These are phyloP conservation scores for Colletotrichum tropicicola DNA, from an alignment of 2,329 filamentous ascomycete genomes.

Conservation along the genomic window DNA sequence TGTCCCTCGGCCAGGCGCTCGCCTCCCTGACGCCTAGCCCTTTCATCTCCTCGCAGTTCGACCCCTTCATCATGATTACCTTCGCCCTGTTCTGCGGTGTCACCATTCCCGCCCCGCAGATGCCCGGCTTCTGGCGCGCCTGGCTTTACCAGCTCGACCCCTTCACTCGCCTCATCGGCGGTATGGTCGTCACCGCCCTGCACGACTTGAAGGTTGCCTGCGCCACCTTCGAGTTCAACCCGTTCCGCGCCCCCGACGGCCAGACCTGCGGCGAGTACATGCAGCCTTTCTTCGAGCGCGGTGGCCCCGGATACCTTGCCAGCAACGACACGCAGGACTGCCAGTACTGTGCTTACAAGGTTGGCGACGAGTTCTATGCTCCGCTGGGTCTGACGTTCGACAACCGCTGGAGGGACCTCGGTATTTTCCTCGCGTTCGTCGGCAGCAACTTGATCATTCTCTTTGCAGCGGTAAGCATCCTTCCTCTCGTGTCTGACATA, in stretches of 20 bases:
- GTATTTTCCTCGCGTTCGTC: constrained; percentile 80
- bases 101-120: constrained; percentile 80
- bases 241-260: constrained; percentile 72
- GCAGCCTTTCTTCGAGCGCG: constrained; percentile 71
- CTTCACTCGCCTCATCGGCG: constrained; percentile 82
- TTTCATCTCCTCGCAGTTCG: constrained; percentile 81
- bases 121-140: constrained; percentile 79
- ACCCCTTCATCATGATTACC: constrained; percentile 84
- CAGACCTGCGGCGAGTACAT: constrained; percentile 81
- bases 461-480: constrained; percentile 57
- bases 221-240: constrained; percentile 67
- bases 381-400: constrained; percentile 72
- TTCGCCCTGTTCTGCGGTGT: constrained; percentile 91
- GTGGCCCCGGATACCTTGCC: constrained; percentile 78
- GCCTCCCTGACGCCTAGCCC: constrained; percentile 80
- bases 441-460: constrained; percentile 77
- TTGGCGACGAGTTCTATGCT: constrained; percentile 83
- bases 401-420: constrained; percentile 82
- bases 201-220: constrained; percentile 73
- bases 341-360: constrained; percentile 82
- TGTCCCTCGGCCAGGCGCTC: constrained; percentile 81
- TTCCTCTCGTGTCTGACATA: background rate
- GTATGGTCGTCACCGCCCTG: constrained; percentile 82
- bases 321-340: constrained; percentile 73
- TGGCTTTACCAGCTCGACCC: constrained; percentile 88